Percentiles rank a stretch among this genome's conserved stretches.
phyloP scores from a whole-genome alignment of 2,329 filamentous ascomycete genomes.

The Talaromyces piceae region DNA sequence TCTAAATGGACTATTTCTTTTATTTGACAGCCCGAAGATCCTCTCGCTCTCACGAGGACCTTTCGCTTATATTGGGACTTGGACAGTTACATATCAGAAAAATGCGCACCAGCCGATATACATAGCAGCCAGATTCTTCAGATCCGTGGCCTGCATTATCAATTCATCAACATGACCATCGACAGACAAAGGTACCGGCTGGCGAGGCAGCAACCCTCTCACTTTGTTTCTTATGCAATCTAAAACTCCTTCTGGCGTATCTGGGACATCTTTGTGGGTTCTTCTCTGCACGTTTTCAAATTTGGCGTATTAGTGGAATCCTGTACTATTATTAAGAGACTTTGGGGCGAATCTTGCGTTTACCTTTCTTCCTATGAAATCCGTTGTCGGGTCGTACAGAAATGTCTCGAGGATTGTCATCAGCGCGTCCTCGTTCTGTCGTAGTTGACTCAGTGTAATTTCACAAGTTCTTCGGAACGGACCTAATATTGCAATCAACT shows the following conservation, averaged over 20 bases:
- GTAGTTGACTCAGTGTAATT: slow-evolving; percentile 72
- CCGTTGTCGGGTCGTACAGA: slow-evolving; percentile 90
- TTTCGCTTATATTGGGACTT: background rate
- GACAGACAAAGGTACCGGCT: slow-evolving; percentile 87
- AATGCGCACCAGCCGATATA: slow-evolving; percentile 91
- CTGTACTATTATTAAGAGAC: background rate
- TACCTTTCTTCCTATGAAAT: slow-evolving; percentile 71
- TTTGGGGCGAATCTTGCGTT: slow-evolving; percentile 9
- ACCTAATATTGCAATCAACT: slow-evolving; percentile 29
- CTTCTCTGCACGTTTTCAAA: slow-evolving; percentile 37
- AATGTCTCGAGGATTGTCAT: slow-evolving; percentile 98
- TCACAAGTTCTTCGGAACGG: slow-evolving; percentile 89
- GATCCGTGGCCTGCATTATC: slow-evolving; percentile 77
- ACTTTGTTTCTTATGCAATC: slow-evolving; percentile 86
- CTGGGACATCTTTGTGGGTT: slow-evolving; percentile 48
- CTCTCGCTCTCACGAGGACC: background rate
- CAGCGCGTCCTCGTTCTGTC: slow-evolving; percentile 89
- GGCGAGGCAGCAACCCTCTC: slow-evolving; percentile 70
- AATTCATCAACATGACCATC: slow-evolving; percentile 97
- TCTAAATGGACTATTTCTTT: too few species aligned
- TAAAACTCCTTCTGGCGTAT: slow-evolving; percentile 70
- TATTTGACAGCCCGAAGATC: too few species aligned
- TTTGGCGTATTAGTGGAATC: slow-evolving; percentile 1
- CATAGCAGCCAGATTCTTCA: slow-evolving; percentile 77
- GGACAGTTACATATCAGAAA: slow-evolving; percentile 37